Percentiles rank a stretch among this genome's conserved stretches.
These are phyloP conservation scores for Daldinia eschscholtzii DNA, from an alignment of 2,329 filamentous ascomycete species.

Conservation along the genomic window DNA sequence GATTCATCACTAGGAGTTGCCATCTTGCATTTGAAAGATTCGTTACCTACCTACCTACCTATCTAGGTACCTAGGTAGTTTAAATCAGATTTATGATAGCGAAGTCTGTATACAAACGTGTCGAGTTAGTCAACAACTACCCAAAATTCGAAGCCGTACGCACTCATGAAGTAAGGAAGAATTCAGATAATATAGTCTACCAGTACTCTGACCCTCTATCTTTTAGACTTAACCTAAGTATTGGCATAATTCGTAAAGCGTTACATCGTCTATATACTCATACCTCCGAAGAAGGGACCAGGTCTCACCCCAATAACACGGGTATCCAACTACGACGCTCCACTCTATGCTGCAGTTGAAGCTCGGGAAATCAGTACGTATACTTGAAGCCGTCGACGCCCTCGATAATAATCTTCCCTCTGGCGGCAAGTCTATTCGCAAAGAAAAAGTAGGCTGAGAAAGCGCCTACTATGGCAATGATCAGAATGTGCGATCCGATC, in stretches of 20 bases:
- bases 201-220: neutral
- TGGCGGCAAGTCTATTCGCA: conserved; percentile 62
- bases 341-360: neutral
- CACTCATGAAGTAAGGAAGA: neutral
- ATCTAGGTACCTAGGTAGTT: neutral
- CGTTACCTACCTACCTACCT: too few species aligned
- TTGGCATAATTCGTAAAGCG: neutral
- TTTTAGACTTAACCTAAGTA: neutral
- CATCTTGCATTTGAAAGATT: neutral
- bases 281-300: neutral
- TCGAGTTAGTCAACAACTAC: neutral
- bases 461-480: conserved; percentile 64
- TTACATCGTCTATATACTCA: conserved; percentile 5
- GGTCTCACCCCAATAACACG: neutral
- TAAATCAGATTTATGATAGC: neutral
- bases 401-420: conserved; percentile 64
- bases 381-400: conserved; percentile 54
- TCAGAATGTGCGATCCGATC: conserved; percentile 72
- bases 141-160: neutral
- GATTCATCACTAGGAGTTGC: neutral
- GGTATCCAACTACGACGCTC: neutral
- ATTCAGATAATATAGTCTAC: neutral
- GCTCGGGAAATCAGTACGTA: conserved; percentile 43
- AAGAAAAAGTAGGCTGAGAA: conserved; percentile 67
- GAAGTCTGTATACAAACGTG: neutral